Evolutionary conservation across 768 basidiomycete genomes (phyloP), one percentile per base, ranked within the genome.

Genomic region (Podaxis carcinomalis): DNA sequence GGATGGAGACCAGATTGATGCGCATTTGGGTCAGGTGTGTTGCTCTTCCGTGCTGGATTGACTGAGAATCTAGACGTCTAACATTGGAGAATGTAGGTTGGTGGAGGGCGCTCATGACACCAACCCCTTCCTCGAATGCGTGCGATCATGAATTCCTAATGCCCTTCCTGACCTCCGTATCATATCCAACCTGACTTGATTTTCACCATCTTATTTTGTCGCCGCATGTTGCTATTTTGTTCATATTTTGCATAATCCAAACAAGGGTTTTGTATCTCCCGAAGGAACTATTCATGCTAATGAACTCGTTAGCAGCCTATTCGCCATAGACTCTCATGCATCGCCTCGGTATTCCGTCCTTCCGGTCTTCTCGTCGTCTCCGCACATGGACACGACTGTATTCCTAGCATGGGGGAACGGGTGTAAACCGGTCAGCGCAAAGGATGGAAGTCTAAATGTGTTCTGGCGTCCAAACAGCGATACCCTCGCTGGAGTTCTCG

Each of bases 1-100:
- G 63, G 85, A 88, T 36, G 80, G 80, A 2, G 87, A 89, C 66
- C 73, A 78, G 61, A 81, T 89, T 52, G 87, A 89, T 66, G 85
- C 84, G 5, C 72, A 78, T 58, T 65, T 88, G 42, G 75, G 80
- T 62, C 86, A 88, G 76, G 85, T 83, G 59, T 35, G 78, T 71
- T 13, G 36, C 11, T 50, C 44, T 21, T 59, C 16, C 5, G 5
- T 14, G n/a, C 0, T 19, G 5, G 2, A 1, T 19, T 44, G 2
- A 16, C 5, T 6, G 7, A 14, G 19, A 9, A 9, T 32, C 9
- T 32, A 32, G 32, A 32, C 32, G 42, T 16, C 42, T 44, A 5
- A 44, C 42, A 0, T 16, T 9, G 42, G 42, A n/a, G 42, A 23
- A 23, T 44, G 16, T 7, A 36, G 47, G 28, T 53, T 36, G 57